phyloP scores from a whole-genome alignment of 1,139 yeast species.

The Saccharomyces hybrid region DNA sequence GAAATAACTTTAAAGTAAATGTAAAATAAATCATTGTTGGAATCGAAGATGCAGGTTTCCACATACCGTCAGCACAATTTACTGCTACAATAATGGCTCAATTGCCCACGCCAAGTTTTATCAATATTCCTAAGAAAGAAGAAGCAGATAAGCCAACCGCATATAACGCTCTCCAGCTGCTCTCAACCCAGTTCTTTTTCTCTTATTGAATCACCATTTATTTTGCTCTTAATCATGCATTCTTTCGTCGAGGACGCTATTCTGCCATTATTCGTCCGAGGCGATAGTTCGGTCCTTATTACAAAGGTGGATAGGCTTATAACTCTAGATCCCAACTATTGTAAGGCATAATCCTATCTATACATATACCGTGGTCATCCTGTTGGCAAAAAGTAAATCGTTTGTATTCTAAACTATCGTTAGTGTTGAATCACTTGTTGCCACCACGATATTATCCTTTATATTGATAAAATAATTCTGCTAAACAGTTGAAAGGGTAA shows the following conservation, averaged over 20 bases:
- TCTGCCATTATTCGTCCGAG: neutral
- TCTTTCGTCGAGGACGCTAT: slow-evolving; percentile 1
- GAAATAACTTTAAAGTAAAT: neutral
- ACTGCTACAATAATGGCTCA: neutral
- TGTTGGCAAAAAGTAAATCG: neutral
- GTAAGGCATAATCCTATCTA: neutral
- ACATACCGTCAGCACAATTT: neutral
- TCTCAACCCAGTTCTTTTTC: neutral
- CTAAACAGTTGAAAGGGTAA: neutral
- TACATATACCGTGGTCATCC: neutral
- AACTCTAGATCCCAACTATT: neutral
- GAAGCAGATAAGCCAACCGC: neutral
- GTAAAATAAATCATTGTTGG: neutral
- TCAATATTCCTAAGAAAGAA: neutral
- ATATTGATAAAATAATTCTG: neutral
- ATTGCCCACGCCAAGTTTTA: neutral
- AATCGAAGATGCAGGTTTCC: neutral
- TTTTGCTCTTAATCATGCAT: neutral
- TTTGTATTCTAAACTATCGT: neutral
- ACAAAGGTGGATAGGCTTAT: neutral
- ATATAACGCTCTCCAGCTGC: neutral
- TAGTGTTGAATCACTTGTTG: neutral
- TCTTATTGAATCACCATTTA: neutral
- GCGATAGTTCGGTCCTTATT: neutral
- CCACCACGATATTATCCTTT: neutral